Evolutionary conservation across 768 basidiomycete species (phyloP), one percentile per base, ranked within the genome.

Genomic region (Sutorius australiensis): DNA sequence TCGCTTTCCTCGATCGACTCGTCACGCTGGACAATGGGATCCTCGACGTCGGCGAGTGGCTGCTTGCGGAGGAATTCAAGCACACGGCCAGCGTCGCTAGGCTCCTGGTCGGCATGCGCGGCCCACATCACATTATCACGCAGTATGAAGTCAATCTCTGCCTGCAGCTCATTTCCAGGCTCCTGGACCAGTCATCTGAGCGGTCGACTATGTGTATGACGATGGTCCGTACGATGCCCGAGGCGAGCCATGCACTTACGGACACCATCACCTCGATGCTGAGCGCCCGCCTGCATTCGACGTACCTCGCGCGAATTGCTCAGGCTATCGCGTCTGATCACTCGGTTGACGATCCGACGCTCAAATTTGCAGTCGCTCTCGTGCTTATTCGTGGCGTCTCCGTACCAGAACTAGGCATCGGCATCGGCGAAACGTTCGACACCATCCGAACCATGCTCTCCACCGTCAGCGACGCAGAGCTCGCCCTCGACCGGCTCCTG

Each of bases 51-150:
- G 63, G 60, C 39, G 84, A 87, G 54, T 92, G 87, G 87, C 60
- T 91, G 24, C 59, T 92, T 9, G 61, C 69, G n/a, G 80, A 86
- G 56, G 85, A 87, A 54, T 60, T 86, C 53, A 81, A 80, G 63
- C 68, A 74, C n/a, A 68, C 86, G 41, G 67, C 68, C 7, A 66
- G 65, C 12, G 62, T 68, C 19, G 67, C 82, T 19, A 71, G 73
- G 46, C 55, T 58, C 2, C 64, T 82, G 41, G 65, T 70, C 13
- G 55, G 54, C 9, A 53, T 64, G 42, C 58, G 67, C 5, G 68
- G 67, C 31, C 70, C 77, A 8, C 68, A 74, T 43, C 71, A 67
- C 11, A 55, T 66, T 2, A 57, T 82, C 53, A 61, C 74, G 31
- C 77, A 77, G 46, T 75, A 81, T 50, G 79, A 82, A 51, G 70